Evolutionary conservation across 2,329 filamentous ascomycete species (phyloP).

Genomic region (Byssothecium circinans): DNA sequence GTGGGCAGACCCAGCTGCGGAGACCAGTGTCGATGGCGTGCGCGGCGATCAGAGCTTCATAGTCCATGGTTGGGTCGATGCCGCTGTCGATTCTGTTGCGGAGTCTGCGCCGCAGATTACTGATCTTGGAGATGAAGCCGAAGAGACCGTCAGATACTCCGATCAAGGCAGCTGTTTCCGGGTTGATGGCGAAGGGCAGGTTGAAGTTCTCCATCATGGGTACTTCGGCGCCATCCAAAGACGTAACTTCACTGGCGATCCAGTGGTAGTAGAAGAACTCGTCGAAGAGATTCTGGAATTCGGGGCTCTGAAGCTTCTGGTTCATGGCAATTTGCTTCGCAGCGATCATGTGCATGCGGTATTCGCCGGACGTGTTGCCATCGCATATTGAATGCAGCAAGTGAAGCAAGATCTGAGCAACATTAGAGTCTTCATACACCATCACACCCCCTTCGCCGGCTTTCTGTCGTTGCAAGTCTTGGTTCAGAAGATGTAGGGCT

Average conservation of each 20-base stretch:
- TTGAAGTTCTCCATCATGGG: conserved; percentile 57
- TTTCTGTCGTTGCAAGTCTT: conserved; percentile 44
- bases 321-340: conserved; percentile 70
- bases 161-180: conserved; percentile 64
- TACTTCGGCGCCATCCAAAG: conserved; percentile 56
- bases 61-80: conserved; percentile 71
- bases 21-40: conserved; percentile 76
- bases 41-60: conserved; percentile 70
- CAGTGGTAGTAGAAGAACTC: conserved; percentile 86
- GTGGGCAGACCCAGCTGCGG: conserved; percentile 69
- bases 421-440: conserved; percentile 58
- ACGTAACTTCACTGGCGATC: conserved; percentile 61
- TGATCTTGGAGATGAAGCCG: conserved; percentile 75
- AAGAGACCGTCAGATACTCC: conserved; percentile 84
- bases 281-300: conserved; percentile 71
- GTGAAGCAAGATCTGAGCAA: conserved; percentile 62
- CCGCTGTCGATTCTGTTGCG: conserved; percentile 65
- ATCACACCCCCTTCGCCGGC: conserved; percentile 41
- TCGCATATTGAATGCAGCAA: conserved; percentile 64
- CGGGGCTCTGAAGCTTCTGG: conserved; percentile 62
- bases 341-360: conserved; percentile 76
- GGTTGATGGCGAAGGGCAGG: conserved; percentile 58
- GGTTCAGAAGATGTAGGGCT: conserved; percentile 54
- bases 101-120: conserved; percentile 73
- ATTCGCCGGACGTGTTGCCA: conserved; percentile 66